phyloP scores from a whole-genome alignment of 345 rosid genomes.

The Erodium maritimum region DNA sequence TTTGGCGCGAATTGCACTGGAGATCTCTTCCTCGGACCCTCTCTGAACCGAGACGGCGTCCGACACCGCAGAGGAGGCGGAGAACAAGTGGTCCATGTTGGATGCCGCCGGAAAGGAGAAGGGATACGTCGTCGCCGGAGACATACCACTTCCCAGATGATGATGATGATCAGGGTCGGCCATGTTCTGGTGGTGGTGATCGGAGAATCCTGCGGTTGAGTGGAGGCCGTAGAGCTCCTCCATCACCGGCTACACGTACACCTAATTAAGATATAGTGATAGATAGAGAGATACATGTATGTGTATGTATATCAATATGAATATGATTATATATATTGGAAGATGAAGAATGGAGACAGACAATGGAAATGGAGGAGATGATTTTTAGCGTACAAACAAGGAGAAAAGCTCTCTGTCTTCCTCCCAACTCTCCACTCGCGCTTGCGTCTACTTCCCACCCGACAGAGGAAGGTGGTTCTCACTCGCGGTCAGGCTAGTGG shows the following conservation, averaged over 20 bases:
- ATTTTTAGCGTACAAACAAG: slow-evolving; percentile 28
- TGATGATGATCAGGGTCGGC: too few species aligned
- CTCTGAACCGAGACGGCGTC: slow-evolving; percentile 33
- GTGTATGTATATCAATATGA: too few species aligned
- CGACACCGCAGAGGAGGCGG: slow-evolving; percentile 28
- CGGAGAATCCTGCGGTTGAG: slow-evolving; percentile 1
- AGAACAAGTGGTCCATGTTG: slow-evolving; percentile 8
- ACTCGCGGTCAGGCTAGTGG: too few species aligned
- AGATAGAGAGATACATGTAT: background rate
- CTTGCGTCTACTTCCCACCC: background rate
- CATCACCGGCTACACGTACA: slow-evolving; percentile 10
- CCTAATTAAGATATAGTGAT: background rate
- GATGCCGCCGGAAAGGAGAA: slow-evolving; percentile 2
- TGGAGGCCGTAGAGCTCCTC: slow-evolving; percentile 26
- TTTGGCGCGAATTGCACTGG: slow-evolving; percentile 29
- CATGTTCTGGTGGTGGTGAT: background rate
- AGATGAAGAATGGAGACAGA: background rate
- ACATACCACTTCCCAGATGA: slow-evolving; percentile 7
- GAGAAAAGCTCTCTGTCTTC: slow-evolving; percentile 8
- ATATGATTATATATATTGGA: background rate
- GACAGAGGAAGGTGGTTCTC: too few species aligned
- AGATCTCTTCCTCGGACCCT: slow-evolving; percentile 18
- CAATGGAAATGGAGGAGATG: background rate
- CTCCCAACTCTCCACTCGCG: too few species aligned
- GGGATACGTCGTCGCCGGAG: slow-evolving; percentile 4